Conservation (phyloP, 2,329 filamentous ascomycete genomes). For the Juglanconis juglandina region DNA sequence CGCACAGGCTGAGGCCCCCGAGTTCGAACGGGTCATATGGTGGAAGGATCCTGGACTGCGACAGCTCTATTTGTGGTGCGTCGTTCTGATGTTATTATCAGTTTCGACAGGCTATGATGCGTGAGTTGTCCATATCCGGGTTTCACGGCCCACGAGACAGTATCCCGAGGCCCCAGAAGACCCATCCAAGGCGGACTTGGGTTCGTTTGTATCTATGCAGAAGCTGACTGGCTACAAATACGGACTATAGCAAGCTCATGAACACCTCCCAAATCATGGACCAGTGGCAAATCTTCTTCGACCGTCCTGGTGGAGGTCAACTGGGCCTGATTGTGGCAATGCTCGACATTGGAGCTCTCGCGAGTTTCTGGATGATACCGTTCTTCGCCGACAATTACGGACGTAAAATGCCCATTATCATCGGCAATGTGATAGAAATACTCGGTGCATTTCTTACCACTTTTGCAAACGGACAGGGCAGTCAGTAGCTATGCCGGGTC, state of each 20-base stretch:
- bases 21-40: constrained; percentile 55
- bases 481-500: constrained; percentile 27
- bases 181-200: too few species aligned
- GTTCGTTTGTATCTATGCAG: constrained; percentile 15
- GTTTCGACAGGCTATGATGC: constrained; percentile 62
- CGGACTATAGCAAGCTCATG: constrained; percentile 36
- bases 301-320: constrained; percentile 38
- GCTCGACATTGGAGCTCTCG: constrained; percentile 49
- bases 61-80: constrained; percentile 50
- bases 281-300: constrained; percentile 50
- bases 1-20: constrained; percentile 42
- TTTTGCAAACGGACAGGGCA: constrained; percentile 41
- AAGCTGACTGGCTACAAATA: constrained; percentile 30
- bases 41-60: constrained; percentile 53
- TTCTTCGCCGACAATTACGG: constrained; percentile 43
- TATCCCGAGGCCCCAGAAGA: too few species aligned
- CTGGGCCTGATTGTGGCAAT: constrained; percentile 50
- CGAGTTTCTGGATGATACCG: constrained; percentile 42
- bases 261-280: constrained; percentile 59
- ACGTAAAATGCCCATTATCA: constrained; percentile 40
- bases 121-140: constrained; percentile 24
- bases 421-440: constrained; percentile 45
- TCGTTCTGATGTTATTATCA: constrained; percentile 56
- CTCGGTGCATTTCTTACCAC: constrained; percentile 39
- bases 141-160: too few species aligned